Percentiles rank a stretch among this genome's conserved stretches.
phyloP scores from a whole-genome alignment of 306 rosid species.

The Dryas drummondii region DNA sequence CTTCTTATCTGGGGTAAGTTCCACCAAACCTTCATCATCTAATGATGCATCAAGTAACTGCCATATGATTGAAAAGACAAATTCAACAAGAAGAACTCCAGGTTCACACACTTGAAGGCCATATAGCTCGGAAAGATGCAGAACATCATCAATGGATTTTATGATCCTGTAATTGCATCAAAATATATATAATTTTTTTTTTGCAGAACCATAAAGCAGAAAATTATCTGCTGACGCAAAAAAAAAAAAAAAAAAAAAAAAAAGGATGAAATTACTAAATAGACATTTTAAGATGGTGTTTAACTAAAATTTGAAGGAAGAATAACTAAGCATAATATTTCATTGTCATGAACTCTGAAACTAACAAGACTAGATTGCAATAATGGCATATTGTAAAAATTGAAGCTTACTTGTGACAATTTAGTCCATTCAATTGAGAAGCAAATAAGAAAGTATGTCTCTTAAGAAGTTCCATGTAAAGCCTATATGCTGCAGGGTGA shows the following conservation, averaged over 20 bases:
- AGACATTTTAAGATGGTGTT: neutral
- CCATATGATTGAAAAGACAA: constrained; percentile 72
- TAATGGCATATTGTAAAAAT: neutral
- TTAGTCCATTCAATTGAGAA: constrained; percentile 46
- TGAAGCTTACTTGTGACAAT: constrained; percentile 59
- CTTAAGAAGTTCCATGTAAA: constrained; percentile 78
- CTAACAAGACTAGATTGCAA: neutral
- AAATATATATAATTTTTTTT: constrained; percentile 3
- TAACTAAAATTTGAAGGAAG: neutral
- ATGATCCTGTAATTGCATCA: constrained; percentile 64
- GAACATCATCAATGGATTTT: constrained; percentile 75
- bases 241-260: neutral
- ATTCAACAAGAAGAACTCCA: constrained; percentile 76
- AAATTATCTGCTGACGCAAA: constrained; percentile 3
- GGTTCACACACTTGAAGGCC: constrained; percentile 60
- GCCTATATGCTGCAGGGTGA: constrained; percentile 68
- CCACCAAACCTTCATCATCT: constrained; percentile 81
- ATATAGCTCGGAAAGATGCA: constrained; percentile 70
- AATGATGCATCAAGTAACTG: constrained; percentile 88
- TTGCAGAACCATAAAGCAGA: neutral
- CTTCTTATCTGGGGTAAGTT: constrained; percentile 53
- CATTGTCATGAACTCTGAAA: neutral
- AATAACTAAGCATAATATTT: neutral
- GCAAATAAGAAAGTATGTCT: constrained; percentile 42
- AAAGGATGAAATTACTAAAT: constrained; percentile 8